Base-by-base conservation (phyloP, 768 basidiomycete species). In the Mycena kentingensis region DNA sequence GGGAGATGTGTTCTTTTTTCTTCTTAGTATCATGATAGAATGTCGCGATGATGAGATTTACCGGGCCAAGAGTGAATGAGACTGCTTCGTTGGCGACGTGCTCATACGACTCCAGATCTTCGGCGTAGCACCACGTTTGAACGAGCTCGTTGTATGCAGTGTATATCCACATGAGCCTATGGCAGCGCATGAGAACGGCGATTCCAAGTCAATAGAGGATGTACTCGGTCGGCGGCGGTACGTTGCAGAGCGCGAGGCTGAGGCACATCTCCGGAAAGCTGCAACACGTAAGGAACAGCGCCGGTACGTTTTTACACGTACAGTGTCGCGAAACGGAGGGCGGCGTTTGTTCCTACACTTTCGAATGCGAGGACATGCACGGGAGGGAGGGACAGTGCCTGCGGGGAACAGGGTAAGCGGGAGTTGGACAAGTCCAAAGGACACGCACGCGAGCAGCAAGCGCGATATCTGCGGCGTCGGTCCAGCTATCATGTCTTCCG, bases 381-480 rank as follows among this genome's bases (percentile, higher is more conserved):
- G 1, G 87, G 78, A 6, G 89, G 83, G 13, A 91, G 71, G 52
- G 75, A 75, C 11, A 92, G 76, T 12, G 74, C 70, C 85, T 90
- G 55, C 32, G 22, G 18, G 29, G 22, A 32, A 37, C 7, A 49
- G 32, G 24, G 22, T 25, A 4, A 45, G 4, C 19, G 24, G 18
- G 12, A 42, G 25, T 21, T 16, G 37, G 22, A 2, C 21, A 35
- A 51, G 21, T 45, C 4, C 15, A 22, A 22, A 4, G 44, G 8
- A 21, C 12, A 72, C 80, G 37, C 54, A 84, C 87, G 68, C 82
- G 79, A 58, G 80, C 79, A 46, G 80, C 83, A 15, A 79, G 74
- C 3, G 86, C 89, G 31, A 91, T 61, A 71, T 91, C 89, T 29
- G 88, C 90, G 2, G 88, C 87, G 35, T 88, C 82, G 6, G 90